These are phyloP conservation scores for Alternaria sp. DNA, from an alignment of 2,329 filamentous ascomycete genomes.

Conservation along the genomic window DNA sequence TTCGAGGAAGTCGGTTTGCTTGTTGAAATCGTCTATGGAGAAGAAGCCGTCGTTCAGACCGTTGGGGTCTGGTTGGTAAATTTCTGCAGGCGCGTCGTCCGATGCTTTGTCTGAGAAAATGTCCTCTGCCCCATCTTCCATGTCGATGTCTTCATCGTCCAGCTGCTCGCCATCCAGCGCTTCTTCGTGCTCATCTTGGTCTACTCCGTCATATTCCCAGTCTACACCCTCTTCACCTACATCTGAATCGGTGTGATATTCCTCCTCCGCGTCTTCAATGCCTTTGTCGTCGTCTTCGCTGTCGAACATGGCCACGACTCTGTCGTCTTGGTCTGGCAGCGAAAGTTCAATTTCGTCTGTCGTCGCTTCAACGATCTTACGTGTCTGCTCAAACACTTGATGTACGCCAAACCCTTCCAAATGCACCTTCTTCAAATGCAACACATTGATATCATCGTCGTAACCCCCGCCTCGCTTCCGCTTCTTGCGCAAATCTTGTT, in stretches of 20 bases:
- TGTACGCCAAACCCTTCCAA: conserved; percentile 85
- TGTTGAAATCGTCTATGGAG: conserved; percentile 97
- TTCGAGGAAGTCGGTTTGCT: conserved; percentile 87
- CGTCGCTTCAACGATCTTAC: conserved; percentile 77
- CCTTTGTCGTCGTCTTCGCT: conserved; percentile 48
- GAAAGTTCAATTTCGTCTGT: conserved; percentile 62
- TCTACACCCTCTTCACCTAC: conserved; percentile 47
- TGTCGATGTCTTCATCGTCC: conserved; percentile 42
- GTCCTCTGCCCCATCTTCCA: conserved; percentile 47
- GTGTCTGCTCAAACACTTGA: conserved; percentile 94
- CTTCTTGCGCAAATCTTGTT: conserved; percentile 76
- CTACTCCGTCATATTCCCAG: conserved; percentile 47
- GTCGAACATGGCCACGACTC: conserved; percentile 27
- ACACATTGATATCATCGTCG: conserved; percentile 57
- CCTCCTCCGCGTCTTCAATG: conserved; percentile 39
- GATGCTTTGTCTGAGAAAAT: conserved; percentile 54
- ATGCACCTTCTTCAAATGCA: conserved; percentile 85
- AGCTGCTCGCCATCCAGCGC: conserved; percentile 42
- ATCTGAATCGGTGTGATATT: conserved; percentile 38
- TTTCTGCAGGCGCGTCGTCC: conserved; percentile 58
- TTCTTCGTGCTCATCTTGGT: conserved; percentile 42
- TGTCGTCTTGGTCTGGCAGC: conserved; percentile 48
- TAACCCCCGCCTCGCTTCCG: conserved; percentile 71
- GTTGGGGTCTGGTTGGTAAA: conserved; percentile 75
- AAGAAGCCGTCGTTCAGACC: conserved; percentile 98